phyloP scores from a whole-genome alignment of 2,329 filamentous ascomycete species.

The Chalara sp. region DNA sequence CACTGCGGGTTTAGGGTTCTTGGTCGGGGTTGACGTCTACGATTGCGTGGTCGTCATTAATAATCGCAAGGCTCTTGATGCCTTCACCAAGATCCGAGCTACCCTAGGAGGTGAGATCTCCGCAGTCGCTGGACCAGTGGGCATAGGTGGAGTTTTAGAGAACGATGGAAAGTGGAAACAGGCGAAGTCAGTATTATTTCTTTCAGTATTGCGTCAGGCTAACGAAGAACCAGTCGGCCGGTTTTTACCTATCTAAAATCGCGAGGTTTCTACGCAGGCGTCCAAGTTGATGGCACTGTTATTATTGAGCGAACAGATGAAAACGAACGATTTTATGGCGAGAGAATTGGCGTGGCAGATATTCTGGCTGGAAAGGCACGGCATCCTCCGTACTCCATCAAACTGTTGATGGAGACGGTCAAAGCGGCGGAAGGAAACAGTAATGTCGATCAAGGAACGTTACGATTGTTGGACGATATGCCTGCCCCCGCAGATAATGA shows the following conservation, averaged over 20 bases:
- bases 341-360: slow-evolving; percentile 52
- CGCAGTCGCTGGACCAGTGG: slow-evolving; percentile 69
- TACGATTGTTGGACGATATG: slow-evolving; percentile 56
- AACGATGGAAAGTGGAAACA: slow-evolving; percentile 39
- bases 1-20: slow-evolving; percentile 80
- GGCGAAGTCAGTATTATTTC: slow-evolving; percentile 41
- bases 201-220: not conserved
- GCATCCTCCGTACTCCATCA: slow-evolving; percentile 31
- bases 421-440: slow-evolving; percentile 80
- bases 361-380: slow-evolving; percentile 41
- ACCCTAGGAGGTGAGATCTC: slow-evolving; percentile 78
- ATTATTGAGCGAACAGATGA: slow-evolving; percentile 82
- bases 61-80: slow-evolving; percentile 73
- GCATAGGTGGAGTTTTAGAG: slow-evolving; percentile 52
- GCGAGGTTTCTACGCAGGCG: slow-evolving; percentile 78
- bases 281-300: slow-evolving; percentile 81
- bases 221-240: slow-evolving; percentile 33
- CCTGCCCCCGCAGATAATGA: slow-evolving; percentile 73
- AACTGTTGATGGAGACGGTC: slow-evolving; percentile 59
- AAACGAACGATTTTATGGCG: slow-evolving; percentile 79
- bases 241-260: slow-evolving; percentile 86
- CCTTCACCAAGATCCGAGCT: slow-evolving; percentile 72
- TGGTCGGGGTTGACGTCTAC: slow-evolving; percentile 90
- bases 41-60: slow-evolving; percentile 94
- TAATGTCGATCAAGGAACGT: slow-evolving; percentile 62